A percentile compares a stretch with the other conserved stretches of the same genome.
Conservation (phyloP, 73 alveolate species). For the Tetrahymena elliotti region DNA sequence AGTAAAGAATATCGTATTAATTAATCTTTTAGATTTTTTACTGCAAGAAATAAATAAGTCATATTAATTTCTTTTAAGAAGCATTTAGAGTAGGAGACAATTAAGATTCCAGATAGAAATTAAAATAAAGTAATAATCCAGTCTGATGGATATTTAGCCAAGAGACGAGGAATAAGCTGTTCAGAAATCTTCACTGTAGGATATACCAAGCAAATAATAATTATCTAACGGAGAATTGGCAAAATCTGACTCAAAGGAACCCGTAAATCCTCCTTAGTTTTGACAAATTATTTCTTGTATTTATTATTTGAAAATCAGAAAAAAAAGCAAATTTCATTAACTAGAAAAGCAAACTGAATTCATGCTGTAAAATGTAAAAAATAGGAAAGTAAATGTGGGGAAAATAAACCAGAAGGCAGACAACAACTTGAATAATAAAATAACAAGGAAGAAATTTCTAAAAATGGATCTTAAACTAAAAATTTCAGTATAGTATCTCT, state of each 20-base stretch:
- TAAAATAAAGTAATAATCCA: neutral
- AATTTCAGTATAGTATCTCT: neutral
- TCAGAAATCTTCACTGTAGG: neutral
- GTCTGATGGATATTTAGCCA: neutral
- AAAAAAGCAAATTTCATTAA: neutral
- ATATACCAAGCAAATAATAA: neutral
- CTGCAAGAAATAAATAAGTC: neutral
- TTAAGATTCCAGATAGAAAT: neutral
- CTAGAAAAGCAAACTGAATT: neutral
- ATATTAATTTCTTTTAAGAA: neutral
- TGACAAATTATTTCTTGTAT: neutral
- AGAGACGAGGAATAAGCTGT: neutral
- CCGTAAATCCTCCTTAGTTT: neutral
- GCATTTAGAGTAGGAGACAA: neutral
- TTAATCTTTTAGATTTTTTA: neutral
- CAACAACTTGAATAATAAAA: neutral
- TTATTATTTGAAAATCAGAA: neutral
- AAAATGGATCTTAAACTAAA: neutral
- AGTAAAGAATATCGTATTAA: neutral
- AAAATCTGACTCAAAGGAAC: neutral
- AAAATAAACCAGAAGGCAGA: neutral
- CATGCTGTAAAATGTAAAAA: neutral
- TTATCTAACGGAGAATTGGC: neutral
- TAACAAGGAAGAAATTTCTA: neutral
- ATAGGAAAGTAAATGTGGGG: neutral